Evolutionary conservation across 164 flowering plant genomes (phyloP).

Genomic region (Magnolia officinalis): DNA sequence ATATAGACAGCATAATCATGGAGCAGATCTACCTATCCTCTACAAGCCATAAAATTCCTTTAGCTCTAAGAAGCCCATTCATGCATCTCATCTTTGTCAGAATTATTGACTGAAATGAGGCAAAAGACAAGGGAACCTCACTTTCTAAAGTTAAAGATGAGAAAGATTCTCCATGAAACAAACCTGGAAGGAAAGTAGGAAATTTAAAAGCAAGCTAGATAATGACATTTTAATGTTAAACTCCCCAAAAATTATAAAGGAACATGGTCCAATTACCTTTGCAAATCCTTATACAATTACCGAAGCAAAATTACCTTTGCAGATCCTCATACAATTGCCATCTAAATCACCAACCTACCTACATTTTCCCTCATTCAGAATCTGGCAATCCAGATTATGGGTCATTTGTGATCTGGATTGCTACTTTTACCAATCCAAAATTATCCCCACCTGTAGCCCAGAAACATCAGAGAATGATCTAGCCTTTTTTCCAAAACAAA

Average conservation of each 20-base stretch:
- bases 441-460: no score
- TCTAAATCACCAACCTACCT: no score
- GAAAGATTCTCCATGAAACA: conserved; percentile 4
- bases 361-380: no score
- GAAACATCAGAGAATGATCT: no score
- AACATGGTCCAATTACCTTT: not conserved
- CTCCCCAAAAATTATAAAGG: not conserved
- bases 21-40: conserved; percentile 10
- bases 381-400: no score
- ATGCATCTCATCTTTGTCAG: conserved; percentile 7
- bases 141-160: conserved; percentile 14
- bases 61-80: conserved; percentile 13
- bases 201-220: not conserved
- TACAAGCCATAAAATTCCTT: conserved; percentile 14
- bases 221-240: not conserved
- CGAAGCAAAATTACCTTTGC: no score
- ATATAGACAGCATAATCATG: not conserved
- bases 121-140: conserved; percentile 10
- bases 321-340: no score
- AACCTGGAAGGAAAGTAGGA: conserved; percentile 1
- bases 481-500: no score
- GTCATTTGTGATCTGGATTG: no score
- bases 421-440: no score
- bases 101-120: conserved; percentile 12
- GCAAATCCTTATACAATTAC: no score